Evolutionary conservation across 148 eudicot genomes (phyloP).

Genomic region (Bassia scoparia): DNA sequence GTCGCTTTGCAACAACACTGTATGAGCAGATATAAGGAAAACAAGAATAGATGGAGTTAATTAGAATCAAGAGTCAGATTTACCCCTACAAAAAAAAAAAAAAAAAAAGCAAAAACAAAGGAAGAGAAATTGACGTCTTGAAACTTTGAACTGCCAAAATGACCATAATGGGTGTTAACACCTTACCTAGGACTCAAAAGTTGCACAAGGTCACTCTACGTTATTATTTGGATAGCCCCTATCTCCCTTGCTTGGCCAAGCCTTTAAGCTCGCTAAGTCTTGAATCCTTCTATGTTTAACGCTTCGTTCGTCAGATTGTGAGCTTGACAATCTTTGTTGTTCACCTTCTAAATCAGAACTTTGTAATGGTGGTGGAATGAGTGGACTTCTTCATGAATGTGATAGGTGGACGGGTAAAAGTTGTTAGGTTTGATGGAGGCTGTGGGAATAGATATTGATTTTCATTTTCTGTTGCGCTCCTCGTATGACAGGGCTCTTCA

Average conservation of each 20-base stretch:
- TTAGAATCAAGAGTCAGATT: not conserved
- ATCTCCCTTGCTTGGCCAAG: conserved; percentile 52
- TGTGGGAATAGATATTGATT: conserved; percentile 15
- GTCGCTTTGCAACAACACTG: not conserved
- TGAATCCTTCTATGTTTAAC: conserved; percentile 39
- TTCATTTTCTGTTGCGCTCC: conserved; percentile 23
- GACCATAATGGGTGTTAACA: not conserved
- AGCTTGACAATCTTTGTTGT: conserved; percentile 6
- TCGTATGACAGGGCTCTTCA: conserved; percentile 5
- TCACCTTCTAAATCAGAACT: conserved; percentile 18
- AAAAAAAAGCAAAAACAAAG: not conserved
- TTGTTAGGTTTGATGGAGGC: conserved; percentile 16
- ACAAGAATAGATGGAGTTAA: not conserved
- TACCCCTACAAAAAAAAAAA: not conserved
- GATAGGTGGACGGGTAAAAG: conserved; percentile 44
- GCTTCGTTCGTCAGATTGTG: conserved; percentile 7
- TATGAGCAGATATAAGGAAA: not conserved
- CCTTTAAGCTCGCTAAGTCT: conserved; percentile 50
- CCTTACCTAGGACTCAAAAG: conserved; percentile 27
- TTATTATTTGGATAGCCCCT: conserved; percentile 65
- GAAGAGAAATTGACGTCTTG: not conserved
- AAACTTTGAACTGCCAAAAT: not conserved
- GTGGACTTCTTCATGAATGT: conserved; percentile 55
- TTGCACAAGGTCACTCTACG: conserved; percentile 51
- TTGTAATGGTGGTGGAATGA: conserved; percentile 38